These are phyloP conservation scores for Corylus avellana DNA, from an alignment of 306 rosid species.

Conservation along the genomic window DNA sequence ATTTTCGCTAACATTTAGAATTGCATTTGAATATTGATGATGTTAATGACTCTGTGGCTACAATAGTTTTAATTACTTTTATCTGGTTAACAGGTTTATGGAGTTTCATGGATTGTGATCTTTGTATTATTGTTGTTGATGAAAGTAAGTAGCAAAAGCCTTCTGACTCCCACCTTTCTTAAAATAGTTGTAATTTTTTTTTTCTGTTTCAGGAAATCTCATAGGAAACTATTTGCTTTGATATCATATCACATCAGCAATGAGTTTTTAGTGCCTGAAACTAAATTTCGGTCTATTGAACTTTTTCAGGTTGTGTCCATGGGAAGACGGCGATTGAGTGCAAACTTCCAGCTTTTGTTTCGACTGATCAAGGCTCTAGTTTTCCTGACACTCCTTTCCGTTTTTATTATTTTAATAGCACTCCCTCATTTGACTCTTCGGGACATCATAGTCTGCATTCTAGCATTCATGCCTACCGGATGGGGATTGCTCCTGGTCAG, in stretches of 20 bases:
- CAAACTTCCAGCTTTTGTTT: conserved; percentile 80
- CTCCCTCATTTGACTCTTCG: conserved; percentile 58
- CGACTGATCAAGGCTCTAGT: conserved; percentile 69
- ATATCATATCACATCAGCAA: neutral
- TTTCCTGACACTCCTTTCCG: conserved; percentile 54
- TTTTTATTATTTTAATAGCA: conserved; percentile 63
- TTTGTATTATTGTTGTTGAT: conserved; percentile 58
- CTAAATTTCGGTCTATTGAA: neutral
- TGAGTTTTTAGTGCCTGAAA: conserved; percentile 8
- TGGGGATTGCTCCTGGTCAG: conserved; percentile 94
- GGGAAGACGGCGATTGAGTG: conserved; percentile 84
- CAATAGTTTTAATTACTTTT: conserved; percentile 26
- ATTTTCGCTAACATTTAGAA: conserved; percentile 9
- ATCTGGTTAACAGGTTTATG: conserved; percentile 67
- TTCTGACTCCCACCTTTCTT: neutral
- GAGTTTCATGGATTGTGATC: conserved; percentile 83
- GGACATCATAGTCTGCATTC: conserved; percentile 73
- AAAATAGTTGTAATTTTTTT: neutral
- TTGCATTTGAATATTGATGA: conserved; percentile 4
- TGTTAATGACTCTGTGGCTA: conserved; percentile 11
- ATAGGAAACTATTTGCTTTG: neutral
- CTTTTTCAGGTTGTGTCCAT: conserved; percentile 64
- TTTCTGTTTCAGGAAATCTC: neutral
- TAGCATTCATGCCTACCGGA: conserved; percentile 93
- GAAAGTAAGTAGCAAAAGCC: conserved; percentile 60